These are phyloP conservation scores for Globisporangium recalcitrans DNA, from an alignment of 352 stramenopile species.

Conservation along the genomic window DNA sequence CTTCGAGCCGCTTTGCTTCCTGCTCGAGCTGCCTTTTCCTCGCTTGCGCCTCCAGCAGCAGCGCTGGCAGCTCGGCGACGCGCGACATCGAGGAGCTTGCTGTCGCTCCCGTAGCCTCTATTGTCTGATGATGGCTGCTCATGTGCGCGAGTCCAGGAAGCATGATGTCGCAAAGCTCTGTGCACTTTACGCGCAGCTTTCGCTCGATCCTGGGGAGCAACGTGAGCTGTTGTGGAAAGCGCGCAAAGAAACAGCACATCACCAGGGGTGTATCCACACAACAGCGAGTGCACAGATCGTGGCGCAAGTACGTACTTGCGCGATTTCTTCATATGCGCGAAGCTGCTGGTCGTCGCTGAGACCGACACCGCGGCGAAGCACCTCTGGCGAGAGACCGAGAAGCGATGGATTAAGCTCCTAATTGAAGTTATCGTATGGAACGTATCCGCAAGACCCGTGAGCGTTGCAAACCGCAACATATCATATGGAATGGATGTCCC, in stretches of 20 bases:
- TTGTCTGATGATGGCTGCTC: neutral
- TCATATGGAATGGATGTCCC: neutral
- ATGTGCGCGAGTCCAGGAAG: slow-evolving; percentile 22
- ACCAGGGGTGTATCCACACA: neutral
- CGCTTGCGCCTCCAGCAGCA: slow-evolving; percentile 29
- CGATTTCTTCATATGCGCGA: slow-evolving; percentile 16
- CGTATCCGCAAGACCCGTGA: neutral
- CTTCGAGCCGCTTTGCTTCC: slow-evolving; percentile 8
- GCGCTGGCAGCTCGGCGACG: slow-evolving; percentile 28
- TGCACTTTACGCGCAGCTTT: slow-evolving; percentile 25
- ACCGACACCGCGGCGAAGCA: slow-evolving; percentile 18
- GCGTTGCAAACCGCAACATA: neutral
- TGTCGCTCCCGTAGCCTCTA: neutral
- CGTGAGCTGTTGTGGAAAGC: slow-evolving; percentile 15
- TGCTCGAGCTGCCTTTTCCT: slow-evolving; percentile 14
- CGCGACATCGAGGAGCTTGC: slow-evolving; percentile 11
- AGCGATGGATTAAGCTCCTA: slow-evolving; percentile 7
- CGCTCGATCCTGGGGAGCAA: slow-evolving; percentile 30
- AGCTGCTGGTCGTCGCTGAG: slow-evolving; percentile 17
- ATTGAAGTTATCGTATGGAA: no score
- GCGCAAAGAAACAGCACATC: neutral
- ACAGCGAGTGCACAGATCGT: neutral
- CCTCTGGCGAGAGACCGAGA: slow-evolving; percentile 22
- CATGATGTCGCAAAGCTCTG: slow-evolving; percentile 28
- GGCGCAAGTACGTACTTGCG: slow-evolving; percentile 21